Percentiles rank a stretch among this genome's conserved stretches.
These are phyloP conservation scores for Amyloporia xantha DNA, from an alignment of 768 basidiomycete genomes.

Conservation along the genomic window DNA sequence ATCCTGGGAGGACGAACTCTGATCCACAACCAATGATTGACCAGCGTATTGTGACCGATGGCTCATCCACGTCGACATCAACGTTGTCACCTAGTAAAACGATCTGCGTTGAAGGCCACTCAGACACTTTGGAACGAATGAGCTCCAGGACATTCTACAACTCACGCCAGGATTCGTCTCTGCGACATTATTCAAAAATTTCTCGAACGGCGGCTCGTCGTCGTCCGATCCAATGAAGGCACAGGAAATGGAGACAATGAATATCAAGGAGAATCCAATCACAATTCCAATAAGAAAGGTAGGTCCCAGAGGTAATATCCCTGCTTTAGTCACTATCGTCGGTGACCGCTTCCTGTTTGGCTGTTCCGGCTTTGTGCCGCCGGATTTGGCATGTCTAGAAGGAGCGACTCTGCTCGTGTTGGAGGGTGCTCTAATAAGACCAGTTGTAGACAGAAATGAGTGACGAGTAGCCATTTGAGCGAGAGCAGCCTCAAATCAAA, in stretches of 20 bases:
- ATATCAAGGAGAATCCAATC: slow-evolving; percentile 39
- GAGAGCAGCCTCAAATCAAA: background rate
- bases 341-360: background rate
- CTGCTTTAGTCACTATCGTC: slow-evolving; percentile 8
- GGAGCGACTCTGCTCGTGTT: slow-evolving; percentile 6
- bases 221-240: slow-evolving; percentile 43
- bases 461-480: slow-evolving; percentile 22
- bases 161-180: slow-evolving; percentile 40
- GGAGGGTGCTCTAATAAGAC: slow-evolving; percentile 19
- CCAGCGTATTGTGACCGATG: slow-evolving; percentile 50
- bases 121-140: too few relatives aligned
- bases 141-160: too few relatives aligned
- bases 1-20: slow-evolving; percentile 37
- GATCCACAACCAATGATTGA: slow-evolving; percentile 47
- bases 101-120: slow-evolving; percentile 34
- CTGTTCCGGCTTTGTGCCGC: slow-evolving; percentile 15
- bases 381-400: slow-evolving; percentile 9
- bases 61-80: slow-evolving; percentile 54
- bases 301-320: slow-evolving; percentile 22
- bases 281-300: slow-evolving; percentile 29
- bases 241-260: slow-evolving; percentile 41
- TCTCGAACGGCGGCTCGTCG: slow-evolving; percentile 35
- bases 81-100: slow-evolving; percentile 51
- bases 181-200: slow-evolving; percentile 35
- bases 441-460: slow-evolving; percentile 38